Conservation (phyloP, 345 rosid genomes). For the Reutealis trisperma region DNA sequence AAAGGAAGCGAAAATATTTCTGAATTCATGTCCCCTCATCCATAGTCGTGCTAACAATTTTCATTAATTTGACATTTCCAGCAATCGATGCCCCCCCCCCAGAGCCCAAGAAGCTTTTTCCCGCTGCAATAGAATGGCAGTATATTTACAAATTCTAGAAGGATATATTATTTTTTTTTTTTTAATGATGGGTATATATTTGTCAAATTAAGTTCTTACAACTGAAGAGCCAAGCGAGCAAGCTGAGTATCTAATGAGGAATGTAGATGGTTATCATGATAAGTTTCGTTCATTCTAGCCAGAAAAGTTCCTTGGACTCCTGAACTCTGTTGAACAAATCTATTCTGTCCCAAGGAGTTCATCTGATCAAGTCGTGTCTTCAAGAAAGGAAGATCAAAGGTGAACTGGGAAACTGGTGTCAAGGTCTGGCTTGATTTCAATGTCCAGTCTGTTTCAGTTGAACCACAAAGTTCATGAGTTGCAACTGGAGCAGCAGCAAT, state of each 20-base stretch:
- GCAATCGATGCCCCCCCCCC: not conserved
- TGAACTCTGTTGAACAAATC: constrained; percentile 5
- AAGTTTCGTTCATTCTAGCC: constrained; percentile 14
- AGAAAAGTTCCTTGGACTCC: constrained; percentile 5
- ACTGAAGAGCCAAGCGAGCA: constrained; percentile 31
- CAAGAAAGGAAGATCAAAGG: constrained; percentile 44
- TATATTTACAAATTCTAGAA: not conserved
- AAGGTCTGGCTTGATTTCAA: constrained; percentile 16
- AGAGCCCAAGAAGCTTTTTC: not conserved
- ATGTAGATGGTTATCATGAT: constrained; percentile 16
- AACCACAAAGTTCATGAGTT: constrained; percentile 4
- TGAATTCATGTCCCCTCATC: no score
- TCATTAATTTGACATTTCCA: not conserved
- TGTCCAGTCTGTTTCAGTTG: constrained; percentile 4
- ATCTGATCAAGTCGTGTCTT: constrained; percentile 39
- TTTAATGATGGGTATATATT: not conserved
- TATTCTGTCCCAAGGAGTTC: constrained; percentile 20
- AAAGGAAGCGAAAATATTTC: no score
- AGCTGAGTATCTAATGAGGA: constrained; percentile 29
- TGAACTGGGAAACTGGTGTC: constrained; percentile 24
- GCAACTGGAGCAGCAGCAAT: constrained; percentile 7
- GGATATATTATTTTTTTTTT: no score
- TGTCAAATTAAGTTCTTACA: constrained; percentile 4
- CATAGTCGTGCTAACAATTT: no score
- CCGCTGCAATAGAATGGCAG: not conserved